Evolutionary conservation across 192 early-diverging fungal species (phyloP), one percentile per base, ranked within the genome.

Genomic region (Gigaspora rosea): DNA sequence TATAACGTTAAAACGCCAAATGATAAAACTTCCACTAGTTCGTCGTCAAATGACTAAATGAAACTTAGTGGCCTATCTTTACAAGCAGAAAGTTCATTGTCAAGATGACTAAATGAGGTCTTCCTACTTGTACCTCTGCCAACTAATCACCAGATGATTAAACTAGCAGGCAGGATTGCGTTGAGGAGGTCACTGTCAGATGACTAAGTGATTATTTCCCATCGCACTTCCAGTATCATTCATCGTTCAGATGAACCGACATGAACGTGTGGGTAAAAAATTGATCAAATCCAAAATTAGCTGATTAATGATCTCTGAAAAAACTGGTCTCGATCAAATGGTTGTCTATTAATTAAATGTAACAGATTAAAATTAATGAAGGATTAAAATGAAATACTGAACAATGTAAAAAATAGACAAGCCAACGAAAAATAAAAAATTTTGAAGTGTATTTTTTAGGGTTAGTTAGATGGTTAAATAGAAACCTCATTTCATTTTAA

Each of bases 101-200:
- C 71, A 27, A n/a, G 15, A 46, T 32, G 22, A 48, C 11, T 35
- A 73, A 59, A 56, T 59, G 57, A 73, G 32, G 56, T 73, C 71
- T 56, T 73, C 16, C 71, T 73, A n/a, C 71, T 73, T 59, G 56
- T 56, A 73, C 71, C 36, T 73, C 35, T 73, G 71, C 33, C 10
- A 1, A 73, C 71, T 46, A 46, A 59, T 73, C 56, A 46, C 41
- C 71, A 52, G 35, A 46, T 8, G 32, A 57, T 35, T 46, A 59
- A 59, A 73, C 57, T n/a, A 59, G 35, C n/a, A 58, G 41, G 16
- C 71, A 59, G 32, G 52, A 59, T 46, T 73, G 10, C 22, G 68
- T 52, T 52, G 50, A 71, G 32, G 33, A 73, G 52, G 48, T 73
- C 71, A 73, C 56, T 13, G 51, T 71, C 69, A 56, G 69, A 71